Conservation (phyloP, 352 stramenopile genomes). For the Hyaloperonospora arabidopsidis region DNA sequence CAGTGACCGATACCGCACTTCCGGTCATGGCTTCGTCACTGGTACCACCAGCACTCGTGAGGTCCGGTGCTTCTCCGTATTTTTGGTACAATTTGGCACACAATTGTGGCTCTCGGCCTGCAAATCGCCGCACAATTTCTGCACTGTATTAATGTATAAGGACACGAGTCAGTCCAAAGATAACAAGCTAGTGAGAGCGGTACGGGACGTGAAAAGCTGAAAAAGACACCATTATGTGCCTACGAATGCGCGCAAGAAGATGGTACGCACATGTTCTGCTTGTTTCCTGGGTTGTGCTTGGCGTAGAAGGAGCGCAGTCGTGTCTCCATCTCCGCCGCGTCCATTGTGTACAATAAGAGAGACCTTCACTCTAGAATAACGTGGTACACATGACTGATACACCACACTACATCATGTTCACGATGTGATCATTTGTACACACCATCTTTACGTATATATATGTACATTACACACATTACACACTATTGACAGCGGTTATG, state of each 20-base stretch:
- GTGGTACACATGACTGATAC: conserved; percentile 5
- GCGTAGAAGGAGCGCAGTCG: conserved; percentile 67
- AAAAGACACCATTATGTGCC: not conserved
- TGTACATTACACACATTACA: too few species aligned
- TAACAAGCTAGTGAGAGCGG: too few species aligned
- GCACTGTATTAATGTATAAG: conserved; percentile 19
- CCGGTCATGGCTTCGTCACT: not conserved
- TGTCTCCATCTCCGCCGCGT: conserved; percentile 32
- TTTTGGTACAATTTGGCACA: conserved; percentile 74
- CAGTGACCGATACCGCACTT: not conserved
- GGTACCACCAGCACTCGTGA: conserved; percentile 7
- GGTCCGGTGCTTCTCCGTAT: conserved; percentile 50
- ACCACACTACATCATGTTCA: not conserved
- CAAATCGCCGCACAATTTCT: conserved; percentile 69
- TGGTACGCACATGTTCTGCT: conserved; percentile 67
- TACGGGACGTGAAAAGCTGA: not conserved
- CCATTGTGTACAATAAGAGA: conserved; percentile 7
- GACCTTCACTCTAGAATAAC: conserved; percentile 10
- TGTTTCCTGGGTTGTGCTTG: conserved; percentile 61
- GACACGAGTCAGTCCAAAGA: too few species aligned
- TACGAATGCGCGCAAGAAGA: not conserved
- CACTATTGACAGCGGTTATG: too few species aligned
- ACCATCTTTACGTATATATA: not conserved
- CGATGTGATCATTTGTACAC: not conserved
- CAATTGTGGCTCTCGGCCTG: conserved; percentile 47